Conservation (phyloP, 108 stramenopile species). For the Stephanodiscus minutulus region DNA sequence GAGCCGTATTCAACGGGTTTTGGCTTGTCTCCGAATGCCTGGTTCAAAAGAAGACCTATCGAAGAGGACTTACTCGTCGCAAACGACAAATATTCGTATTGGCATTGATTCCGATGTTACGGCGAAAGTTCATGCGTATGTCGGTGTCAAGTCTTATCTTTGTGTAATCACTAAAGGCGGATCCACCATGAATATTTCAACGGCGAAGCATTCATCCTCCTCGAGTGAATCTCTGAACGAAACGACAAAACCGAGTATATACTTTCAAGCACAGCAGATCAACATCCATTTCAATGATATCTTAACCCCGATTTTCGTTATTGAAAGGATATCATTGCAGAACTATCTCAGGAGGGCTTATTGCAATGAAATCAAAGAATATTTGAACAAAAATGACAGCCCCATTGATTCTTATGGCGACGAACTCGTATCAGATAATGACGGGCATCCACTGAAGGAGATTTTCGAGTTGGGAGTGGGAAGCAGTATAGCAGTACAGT, state of each 20-base stretch:
- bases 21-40: conserved; percentile 15
- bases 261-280: conserved; percentile 19
- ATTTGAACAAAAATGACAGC: conserved; percentile 12
- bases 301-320: conserved; percentile 27
- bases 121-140: conserved; percentile 25
- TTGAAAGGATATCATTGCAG: conserved; percentile 25
- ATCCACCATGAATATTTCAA: conserved; percentile 27
- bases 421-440: conserved; percentile 31
- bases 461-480: conserved; percentile 44
- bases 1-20: conserved; percentile 29
- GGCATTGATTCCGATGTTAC: conserved; percentile 21
- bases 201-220: conserved; percentile 19
- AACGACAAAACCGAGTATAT: conserved; percentile 36
- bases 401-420: conserved; percentile 3
- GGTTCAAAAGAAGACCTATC: not conserved
- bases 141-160: conserved; percentile 32
- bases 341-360: conserved; percentile 29
- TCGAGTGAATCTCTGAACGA: conserved; percentile 5
- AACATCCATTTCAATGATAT: conserved; percentile 33
- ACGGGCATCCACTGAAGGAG: conserved; percentile 48
- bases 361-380: conserved; percentile 37
- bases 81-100: conserved; percentile 29
- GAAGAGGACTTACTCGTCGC: not conserved
- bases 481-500: conserved; percentile 24
- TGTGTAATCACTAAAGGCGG: conserved; percentile 28